Base-by-base conservation (phyloP, 192 early-diverging fungal species). In the Entrophospora sp. region DNA sequence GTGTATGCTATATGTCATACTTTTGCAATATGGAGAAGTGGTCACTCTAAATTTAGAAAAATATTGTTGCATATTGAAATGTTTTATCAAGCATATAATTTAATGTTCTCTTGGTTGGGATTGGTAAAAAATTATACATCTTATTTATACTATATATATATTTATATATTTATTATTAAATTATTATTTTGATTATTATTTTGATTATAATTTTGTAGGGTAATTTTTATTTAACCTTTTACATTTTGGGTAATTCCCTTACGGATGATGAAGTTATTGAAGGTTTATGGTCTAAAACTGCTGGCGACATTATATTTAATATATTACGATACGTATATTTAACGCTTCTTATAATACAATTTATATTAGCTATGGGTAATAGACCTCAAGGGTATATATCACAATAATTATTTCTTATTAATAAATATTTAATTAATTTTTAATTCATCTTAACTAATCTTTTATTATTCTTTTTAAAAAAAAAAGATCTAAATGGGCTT, bases 291-390 rank as follows among this genome's bases (percentile, higher is more conserved):
- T 38, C 48, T 61, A 18, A 9, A 24, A 45, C 37, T 22, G 55
- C 16, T 68, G 74, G 76, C 42, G 69, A 34, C 55, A 48, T 46
- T 16, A 68, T 85, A 20, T 79, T 83, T 68, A 66, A 75, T 43
- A 53, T 77, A 10, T 49, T 77, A 16, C 64, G 75, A 36, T 81
- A 79, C 51, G 60, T 83, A 24, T 96, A 94, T 74, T 76, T 94
- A n/a, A 62, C 90, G 45, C 78, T 92, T 32, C 75, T 97, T 46
- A 79, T 92, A 38, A 81, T 86, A 22, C 84, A 87, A 64, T 90
- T 98, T 74, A 89, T 98, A 44, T 79, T 89, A 20, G 87, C 93
- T 66, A 77, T 99, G 69, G 96, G 96, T 65, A 99, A 99, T 75
- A 83, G 94, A 38, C 96, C 96, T 49, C 92, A 97, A 73, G 95